phyloP scores from a whole-genome alignment of 2,329 filamentous ascomycete genomes.

The Fusarium sp. region DNA sequence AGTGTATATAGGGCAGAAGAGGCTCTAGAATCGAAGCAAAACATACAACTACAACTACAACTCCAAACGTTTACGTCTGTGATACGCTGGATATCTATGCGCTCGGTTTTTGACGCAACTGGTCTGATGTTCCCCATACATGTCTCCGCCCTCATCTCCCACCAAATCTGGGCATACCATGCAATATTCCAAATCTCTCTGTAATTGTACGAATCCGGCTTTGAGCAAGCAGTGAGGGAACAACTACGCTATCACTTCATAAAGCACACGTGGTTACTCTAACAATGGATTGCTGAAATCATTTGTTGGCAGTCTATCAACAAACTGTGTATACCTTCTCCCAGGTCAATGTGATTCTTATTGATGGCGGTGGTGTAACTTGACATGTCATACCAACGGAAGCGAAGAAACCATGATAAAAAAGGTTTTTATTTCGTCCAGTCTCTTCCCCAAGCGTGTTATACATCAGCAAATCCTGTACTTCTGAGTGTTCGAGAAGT shows the following conservation, averaged over 20 bases:
- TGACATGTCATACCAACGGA: no score
- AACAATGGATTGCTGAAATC: no score
- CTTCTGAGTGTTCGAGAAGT: neutral
- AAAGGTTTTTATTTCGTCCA: neutral
- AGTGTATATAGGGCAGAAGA: constrained; percentile 40
- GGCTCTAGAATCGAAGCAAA: constrained; percentile 32
- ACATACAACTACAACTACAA: constrained; percentile 7
- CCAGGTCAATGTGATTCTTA: no score
- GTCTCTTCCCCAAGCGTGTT: constrained; percentile 2
- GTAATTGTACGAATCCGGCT: neutral
- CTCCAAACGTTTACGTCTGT: neutral
- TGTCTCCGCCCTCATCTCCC: constrained; percentile 71
- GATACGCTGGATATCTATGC: neutral
- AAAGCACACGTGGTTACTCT: no score
- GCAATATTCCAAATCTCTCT: constrained; percentile 52
- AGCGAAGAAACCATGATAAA: neutral
- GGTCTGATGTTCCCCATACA: constrained; percentile 73
- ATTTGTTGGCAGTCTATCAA: no score
- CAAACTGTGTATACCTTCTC: no score
- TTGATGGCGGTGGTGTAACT: no score
- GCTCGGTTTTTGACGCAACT: constrained; percentile 70
- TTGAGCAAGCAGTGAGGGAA: no score
- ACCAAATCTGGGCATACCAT: constrained; percentile 78
- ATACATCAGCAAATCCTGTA: neutral
- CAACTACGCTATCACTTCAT: no score